Conservation (phyloP, 2,329 filamentous ascomycete genomes). For the Cryphonectria naterciae region DNA sequence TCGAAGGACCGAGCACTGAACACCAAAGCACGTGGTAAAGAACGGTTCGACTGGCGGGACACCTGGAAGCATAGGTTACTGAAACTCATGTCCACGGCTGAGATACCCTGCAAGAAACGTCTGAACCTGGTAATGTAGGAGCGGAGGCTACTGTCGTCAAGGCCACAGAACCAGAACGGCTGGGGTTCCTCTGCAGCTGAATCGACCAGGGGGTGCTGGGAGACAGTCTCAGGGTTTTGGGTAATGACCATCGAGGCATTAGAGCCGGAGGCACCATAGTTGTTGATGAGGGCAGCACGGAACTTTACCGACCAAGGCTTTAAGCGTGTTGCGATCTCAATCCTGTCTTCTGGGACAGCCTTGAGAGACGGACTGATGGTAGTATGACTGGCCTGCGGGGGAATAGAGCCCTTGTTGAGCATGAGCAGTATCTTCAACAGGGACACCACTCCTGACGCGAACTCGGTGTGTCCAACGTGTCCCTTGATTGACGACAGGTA, state of each 20-base stretch:
- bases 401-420: slow-evolving; percentile 35
- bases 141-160: slow-evolving; percentile 1
- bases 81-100: background rate
- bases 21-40: slow-evolving; percentile 30
- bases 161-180: slow-evolving; percentile 16
- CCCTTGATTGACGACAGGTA: slow-evolving; percentile 22
- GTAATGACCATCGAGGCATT: slow-evolving; percentile 36
- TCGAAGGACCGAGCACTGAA: slow-evolving; percentile 35
- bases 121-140: background rate
- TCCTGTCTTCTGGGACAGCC: slow-evolving; percentile 32
- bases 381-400: slow-evolving; percentile 40
- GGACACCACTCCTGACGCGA: slow-evolving; percentile 16
- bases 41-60: slow-evolving; percentile 37
- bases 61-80: slow-evolving; percentile 40
- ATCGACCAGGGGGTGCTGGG: background rate
- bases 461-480: slow-evolving; percentile 15
- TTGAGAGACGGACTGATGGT: slow-evolving; percentile 28
- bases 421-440: slow-evolving; percentile 41
- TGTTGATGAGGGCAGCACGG: slow-evolving; percentile 39
- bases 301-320: slow-evolving; percentile 31
- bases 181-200: background rate
- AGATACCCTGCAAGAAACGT: background rate
- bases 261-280: slow-evolving; percentile 42
- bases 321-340: slow-evolving; percentile 30
- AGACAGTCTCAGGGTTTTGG: background rate